phyloP scores from a whole-genome alignment of 2,329 filamentous ascomycete species.

The Hymenoscyphus fraxineus region DNA sequence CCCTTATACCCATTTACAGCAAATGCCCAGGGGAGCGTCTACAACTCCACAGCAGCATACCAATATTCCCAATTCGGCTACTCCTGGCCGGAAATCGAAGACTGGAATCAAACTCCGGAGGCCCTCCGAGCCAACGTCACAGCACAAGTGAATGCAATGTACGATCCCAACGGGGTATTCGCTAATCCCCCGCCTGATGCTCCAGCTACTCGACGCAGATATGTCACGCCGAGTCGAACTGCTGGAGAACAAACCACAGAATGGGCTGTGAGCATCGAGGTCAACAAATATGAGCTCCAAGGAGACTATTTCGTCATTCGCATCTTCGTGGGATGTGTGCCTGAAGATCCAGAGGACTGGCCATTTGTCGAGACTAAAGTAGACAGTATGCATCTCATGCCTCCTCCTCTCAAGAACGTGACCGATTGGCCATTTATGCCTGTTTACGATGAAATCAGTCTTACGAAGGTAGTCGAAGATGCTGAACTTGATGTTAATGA shows the following conservation, averaged over 20 bases:
- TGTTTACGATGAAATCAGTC: conserved; percentile 25
- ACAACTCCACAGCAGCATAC: neutral
- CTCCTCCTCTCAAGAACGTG: conserved; percentile 15
- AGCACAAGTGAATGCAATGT: conserved; percentile 54
- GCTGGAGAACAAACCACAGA: conserved; percentile 14
- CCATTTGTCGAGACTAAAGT: conserved; percentile 11
- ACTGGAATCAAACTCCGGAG: conserved; percentile 52
- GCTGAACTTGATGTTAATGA: conserved; percentile 15
- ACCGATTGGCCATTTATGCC: conserved; percentile 13
- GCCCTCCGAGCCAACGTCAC: conserved; percentile 58
- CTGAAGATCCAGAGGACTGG: conserved; percentile 25
- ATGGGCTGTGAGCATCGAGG: conserved; percentile 25
- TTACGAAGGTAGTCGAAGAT: conserved; percentile 15
- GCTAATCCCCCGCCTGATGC: conserved; percentile 1
- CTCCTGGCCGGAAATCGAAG: conserved; percentile 29
- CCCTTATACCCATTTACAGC: neutral
- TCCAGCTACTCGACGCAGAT: neutral
- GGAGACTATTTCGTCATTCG: conserved; percentile 26
- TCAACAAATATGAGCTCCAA: conserved; percentile 28
- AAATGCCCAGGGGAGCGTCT: conserved; percentile 1
- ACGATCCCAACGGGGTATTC: conserved; percentile 27
- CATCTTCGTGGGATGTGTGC: conserved; percentile 27
- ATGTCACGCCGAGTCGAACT: neutral
- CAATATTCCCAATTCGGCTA: conserved; percentile 36
- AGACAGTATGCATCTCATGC: conserved; percentile 27